Percentiles rank a stretch among this genome's conserved stretches.
Conservation (phyloP, 208 protist genomes). For the Trypanosoma avium region DNA sequence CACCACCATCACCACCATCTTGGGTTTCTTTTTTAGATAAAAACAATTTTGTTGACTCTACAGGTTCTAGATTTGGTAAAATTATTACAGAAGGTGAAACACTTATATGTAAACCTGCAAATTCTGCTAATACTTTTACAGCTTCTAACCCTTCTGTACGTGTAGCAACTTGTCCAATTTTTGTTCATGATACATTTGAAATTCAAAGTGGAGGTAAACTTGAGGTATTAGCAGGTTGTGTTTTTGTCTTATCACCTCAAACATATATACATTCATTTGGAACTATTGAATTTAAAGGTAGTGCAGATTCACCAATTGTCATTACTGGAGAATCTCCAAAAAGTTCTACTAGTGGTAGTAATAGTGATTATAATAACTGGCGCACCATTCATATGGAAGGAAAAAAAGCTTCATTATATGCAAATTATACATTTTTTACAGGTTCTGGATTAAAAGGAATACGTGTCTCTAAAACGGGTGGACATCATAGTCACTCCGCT, state of each 20-base stretch:
- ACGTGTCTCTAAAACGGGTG: constrained; percentile 16
- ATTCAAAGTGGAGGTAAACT: constrained; percentile 3
- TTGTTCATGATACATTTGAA: constrained; percentile 8
- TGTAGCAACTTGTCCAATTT: constrained; percentile 15
- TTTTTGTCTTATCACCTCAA: constrained; percentile 11
- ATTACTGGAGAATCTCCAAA: too few species aligned
- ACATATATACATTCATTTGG: constrained; percentile 13
- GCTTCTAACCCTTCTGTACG: neutral
- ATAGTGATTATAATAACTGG: constrained; percentile 16
- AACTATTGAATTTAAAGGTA: constrained; percentile 17
- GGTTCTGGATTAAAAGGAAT: constrained; percentile 15
- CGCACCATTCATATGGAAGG: constrained; percentile 25
- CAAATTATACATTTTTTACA: constrained; percentile 20
- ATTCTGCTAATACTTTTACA: neutral
- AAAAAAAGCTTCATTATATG: neutral
- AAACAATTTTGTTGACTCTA: neutral
- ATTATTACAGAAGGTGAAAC: neutral
- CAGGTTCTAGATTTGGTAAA: neutral
- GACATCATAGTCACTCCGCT: constrained; percentile 30
- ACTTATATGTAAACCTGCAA: neutral
- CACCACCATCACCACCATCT: neutral
- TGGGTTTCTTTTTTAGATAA: neutral
- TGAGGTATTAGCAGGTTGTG: constrained; percentile 22
- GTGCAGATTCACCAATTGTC: neutral
- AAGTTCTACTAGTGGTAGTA: too few species aligned